These are phyloP conservation scores for Encephalitozoon hellem DNA, from an alignment of 371 early-diverging fungal species.

Conservation along the genomic window DNA sequence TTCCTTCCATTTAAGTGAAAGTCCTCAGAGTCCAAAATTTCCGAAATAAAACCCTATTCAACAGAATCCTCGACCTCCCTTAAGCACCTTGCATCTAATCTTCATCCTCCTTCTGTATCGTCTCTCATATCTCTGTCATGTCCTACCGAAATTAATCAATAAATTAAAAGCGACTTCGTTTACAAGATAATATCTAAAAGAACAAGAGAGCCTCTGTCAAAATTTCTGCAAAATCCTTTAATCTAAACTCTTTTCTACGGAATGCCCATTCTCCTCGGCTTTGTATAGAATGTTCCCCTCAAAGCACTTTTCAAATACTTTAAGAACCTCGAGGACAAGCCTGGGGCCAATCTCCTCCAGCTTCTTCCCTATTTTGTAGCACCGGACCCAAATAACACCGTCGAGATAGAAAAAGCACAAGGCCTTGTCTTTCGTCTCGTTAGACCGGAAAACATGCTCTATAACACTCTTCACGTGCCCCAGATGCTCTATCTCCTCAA, in stretches of 20 bases:
- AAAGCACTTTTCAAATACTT: conserved; percentile 43
- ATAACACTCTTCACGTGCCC: conserved; percentile 23
- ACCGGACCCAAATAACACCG: conserved; percentile 37
- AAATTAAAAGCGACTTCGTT: not conserved
- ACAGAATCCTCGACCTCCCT: not conserved
- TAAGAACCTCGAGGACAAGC: conserved; percentile 42
- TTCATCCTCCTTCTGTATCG: not conserved
- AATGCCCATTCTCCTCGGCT: not conserved
- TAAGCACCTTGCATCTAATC: not conserved
- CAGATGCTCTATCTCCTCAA: conserved; percentile 43
- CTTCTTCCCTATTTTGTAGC: conserved; percentile 30
- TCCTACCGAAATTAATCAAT: not conserved
- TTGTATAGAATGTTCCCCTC: conserved; percentile 21
- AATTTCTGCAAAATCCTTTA: not conserved
- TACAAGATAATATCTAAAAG: not conserved
- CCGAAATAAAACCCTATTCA: not conserved
- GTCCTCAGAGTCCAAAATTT: not conserved
- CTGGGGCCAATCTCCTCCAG: conserved; percentile 55
- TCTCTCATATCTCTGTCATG: not conserved
- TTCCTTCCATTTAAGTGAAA: not conserved
- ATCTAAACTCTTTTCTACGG: not conserved
- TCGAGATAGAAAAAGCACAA: conserved; percentile 43
- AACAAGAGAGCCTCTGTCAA: not conserved
- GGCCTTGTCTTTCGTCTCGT: conserved; percentile 36
- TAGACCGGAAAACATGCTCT: conserved; percentile 13